Percentiles rank a stretch among this genome's conserved stretches.
phyloP scores from a whole-genome alignment of 192 early-diverging fungal species.

The Umbelopsis sp. region DNA sequence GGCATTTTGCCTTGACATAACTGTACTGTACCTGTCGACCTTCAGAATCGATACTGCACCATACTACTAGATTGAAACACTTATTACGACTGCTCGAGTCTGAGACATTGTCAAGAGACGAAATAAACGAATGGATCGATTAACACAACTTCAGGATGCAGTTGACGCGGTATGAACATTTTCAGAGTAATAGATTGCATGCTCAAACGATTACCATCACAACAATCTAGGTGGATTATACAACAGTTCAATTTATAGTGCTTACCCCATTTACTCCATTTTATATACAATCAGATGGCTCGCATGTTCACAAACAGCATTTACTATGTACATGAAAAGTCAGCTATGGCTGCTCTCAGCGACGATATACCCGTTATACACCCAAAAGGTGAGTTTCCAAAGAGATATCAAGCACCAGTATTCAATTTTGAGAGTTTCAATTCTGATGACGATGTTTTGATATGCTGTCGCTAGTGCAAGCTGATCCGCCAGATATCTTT shows the following conservation, averaged over 20 bases:
- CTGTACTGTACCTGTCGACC: too few species aligned
- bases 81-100: too few species aligned
- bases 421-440: background rate
- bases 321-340: slow-evolving; percentile 49
- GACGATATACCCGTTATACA: slow-evolving; percentile 45
- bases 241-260: background rate
- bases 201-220: background rate
- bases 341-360: slow-evolving; percentile 40
- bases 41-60: too few species aligned
- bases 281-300: slow-evolving; percentile 36
- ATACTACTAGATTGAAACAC: too few species aligned
- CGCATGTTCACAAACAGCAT: slow-evolving; percentile 56
- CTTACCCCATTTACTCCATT: background rate
- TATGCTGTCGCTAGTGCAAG: slow-evolving; percentile 32
- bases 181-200: background rate
- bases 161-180: slow-evolving; percentile 40
- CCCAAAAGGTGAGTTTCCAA: slow-evolving; percentile 27
- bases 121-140: slow-evolving; percentile 44
- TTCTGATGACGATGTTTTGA: background rate
- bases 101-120: background rate
- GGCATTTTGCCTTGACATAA: too few species aligned
- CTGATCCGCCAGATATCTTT: slow-evolving; percentile 47
- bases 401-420: background rate
- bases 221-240: background rate
- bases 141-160: slow-evolving; percentile 57